Percentiles rank a stretch among this genome's conserved stretches.
phyloP scores from a whole-genome alignment of 768 basidiomycete species.

The Paxillus involutus region DNA sequence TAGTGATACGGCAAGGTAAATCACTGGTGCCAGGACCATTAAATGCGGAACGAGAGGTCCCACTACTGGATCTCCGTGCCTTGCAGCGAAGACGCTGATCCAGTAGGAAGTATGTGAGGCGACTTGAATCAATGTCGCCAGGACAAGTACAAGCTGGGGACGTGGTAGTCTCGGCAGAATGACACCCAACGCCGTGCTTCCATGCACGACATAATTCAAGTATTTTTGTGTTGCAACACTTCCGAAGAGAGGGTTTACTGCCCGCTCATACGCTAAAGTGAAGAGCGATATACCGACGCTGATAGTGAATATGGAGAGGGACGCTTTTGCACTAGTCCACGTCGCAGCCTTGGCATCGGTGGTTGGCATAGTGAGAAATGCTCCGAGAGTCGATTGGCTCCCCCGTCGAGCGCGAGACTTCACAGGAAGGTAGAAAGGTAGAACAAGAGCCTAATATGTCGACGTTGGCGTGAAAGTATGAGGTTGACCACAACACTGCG shows the following conservation, averaged over 20 bases:
- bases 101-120: conserved; percentile 70
- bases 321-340: conserved; percentile 14
- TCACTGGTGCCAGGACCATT: conserved; percentile 54
- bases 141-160: conserved; percentile 24
- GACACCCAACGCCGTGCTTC: conserved; percentile 35
- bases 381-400: too few species aligned
- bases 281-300: conserved; percentile 50
- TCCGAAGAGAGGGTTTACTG: conserved; percentile 71
- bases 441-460: not conserved
- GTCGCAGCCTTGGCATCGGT: conserved; percentile 1
- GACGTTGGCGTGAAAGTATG: not conserved
- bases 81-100: conserved; percentile 58
- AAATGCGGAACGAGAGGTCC: conserved; percentile 64
- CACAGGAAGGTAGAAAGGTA: not conserved
- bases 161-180: conserved; percentile 29
- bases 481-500: not conserved
- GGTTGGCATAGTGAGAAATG: conserved; percentile 3
- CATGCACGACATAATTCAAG: conserved; percentile 41
- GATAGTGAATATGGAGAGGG: conserved; percentile 27
- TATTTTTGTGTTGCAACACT: conserved; percentile 52
- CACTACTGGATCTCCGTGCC: conserved; percentile 48
- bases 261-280: conserved; percentile 60
- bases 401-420: too few species aligned
- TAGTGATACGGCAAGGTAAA: conserved; percentile 49
- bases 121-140: conserved; percentile 41